Conservation (phyloP, 2,329 filamentous ascomycete species). For the Westerdykella aurantiaca region DNA sequence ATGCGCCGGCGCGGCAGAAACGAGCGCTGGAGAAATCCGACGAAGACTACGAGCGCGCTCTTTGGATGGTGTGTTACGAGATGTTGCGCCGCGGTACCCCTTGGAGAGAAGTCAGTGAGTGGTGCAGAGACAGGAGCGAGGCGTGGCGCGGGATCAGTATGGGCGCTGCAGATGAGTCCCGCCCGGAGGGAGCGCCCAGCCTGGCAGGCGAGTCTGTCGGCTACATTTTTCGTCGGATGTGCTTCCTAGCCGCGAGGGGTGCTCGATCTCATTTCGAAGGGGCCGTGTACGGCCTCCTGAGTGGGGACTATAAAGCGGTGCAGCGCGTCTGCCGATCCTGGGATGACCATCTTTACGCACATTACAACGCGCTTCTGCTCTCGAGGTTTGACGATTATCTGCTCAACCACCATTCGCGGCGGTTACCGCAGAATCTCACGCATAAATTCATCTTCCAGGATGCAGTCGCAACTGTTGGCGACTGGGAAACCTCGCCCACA, state of each 20-base stretch:
- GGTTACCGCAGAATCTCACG: conserved; percentile 49
- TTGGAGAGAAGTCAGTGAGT: conserved; percentile 69
- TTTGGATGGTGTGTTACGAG: conserved; percentile 93
- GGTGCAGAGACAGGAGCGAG: conserved; percentile 81
- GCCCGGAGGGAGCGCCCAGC: conserved; percentile 37
- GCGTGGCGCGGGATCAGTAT: conserved; percentile 83
- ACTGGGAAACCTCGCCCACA: conserved; percentile 46
- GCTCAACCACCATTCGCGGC: conserved; percentile 49
- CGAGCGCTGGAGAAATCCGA: conserved; percentile 75
- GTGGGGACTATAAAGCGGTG: conserved; percentile 74
- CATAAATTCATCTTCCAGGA: conserved; percentile 61
- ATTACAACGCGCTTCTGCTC: conserved; percentile 80
- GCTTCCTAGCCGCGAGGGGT: conserved; percentile 65
- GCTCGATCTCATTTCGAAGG: conserved; percentile 72
- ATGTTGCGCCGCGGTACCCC: conserved; percentile 79
- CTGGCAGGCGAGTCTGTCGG: conserved; percentile 38
- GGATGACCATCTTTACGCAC: conserved; percentile 81
- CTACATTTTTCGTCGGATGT: conserved; percentile 69
- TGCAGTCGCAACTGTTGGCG: conserved; percentile 57
- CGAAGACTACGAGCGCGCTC: conserved; percentile 79
- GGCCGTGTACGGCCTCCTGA: conserved; percentile 85
- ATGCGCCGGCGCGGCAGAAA: conserved; percentile 75
- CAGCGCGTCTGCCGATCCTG: conserved; percentile 70
- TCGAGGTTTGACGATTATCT: conserved; percentile 73
- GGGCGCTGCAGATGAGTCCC: conserved; percentile 57